These are phyloP conservation scores for Aspergillus proliferans DNA, from an alignment of 2,329 filamentous ascomycete species.

Conservation along the genomic window DNA sequence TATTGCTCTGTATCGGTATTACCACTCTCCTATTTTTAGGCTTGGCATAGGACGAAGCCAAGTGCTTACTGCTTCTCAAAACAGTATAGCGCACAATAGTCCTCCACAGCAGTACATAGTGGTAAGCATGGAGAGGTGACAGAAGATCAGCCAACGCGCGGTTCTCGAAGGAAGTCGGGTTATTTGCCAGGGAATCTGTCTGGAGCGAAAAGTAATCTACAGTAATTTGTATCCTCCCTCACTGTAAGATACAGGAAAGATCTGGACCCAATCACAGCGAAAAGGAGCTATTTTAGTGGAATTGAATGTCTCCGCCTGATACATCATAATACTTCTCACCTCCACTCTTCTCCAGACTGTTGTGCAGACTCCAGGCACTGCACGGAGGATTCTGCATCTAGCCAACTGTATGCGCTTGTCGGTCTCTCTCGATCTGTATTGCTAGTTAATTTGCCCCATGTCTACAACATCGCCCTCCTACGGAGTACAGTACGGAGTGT, in stretches of 20 bases:
- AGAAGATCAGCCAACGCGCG: not conserved
- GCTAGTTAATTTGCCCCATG: too few relatives aligned
- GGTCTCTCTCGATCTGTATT: too few relatives aligned
- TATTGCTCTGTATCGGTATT: too few relatives aligned
- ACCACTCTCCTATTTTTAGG: too few relatives aligned
- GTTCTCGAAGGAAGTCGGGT: not conserved
- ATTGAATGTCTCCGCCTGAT: not conserved
- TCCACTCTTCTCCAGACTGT: not conserved
- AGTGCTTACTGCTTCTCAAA: too few relatives aligned
- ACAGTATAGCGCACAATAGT: too few relatives aligned
- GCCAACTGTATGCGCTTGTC: not conserved
- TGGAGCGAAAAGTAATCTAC: too few relatives aligned
- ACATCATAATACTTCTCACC: not conserved
- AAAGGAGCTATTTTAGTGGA: not conserved
- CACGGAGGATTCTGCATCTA: not conserved
- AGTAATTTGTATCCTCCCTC: too few relatives aligned
- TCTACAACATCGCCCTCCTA: not conserved
- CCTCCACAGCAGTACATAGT: not conserved
- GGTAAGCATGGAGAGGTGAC: not conserved
- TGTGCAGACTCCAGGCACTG: too few relatives aligned
- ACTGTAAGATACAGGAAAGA: too few relatives aligned
- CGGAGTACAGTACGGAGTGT: not conserved
- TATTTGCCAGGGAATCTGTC: too few relatives aligned
- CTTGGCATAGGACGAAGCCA: too few relatives aligned
- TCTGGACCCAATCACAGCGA: not conserved